phyloP scores from a whole-genome alignment of 2,329 filamentous ascomycete species.

The Aureobasidium sp. region DNA sequence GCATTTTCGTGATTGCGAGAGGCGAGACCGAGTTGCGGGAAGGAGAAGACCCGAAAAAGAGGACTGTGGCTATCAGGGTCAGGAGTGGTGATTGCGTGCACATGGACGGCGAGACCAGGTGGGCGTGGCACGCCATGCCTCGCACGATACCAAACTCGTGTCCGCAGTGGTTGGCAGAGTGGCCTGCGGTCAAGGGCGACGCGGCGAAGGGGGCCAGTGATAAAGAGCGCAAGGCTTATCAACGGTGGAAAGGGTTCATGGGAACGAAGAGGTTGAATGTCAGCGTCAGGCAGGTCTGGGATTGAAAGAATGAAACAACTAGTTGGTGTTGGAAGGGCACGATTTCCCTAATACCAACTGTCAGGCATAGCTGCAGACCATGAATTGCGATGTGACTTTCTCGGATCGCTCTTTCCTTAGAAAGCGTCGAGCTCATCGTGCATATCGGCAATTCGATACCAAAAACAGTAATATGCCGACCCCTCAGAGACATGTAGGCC shows the following conservation, averaged over 20 bases:
- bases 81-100: constrained; percentile 17
- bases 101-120: constrained; percentile 18
- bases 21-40: constrained; percentile 8
- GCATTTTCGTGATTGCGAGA: constrained; percentile 18
- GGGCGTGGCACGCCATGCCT: constrained; percentile 21
- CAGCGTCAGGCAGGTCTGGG: constrained; percentile 36
- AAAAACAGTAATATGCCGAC: not conserved
- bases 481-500: not conserved
- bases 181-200: constrained; percentile 28
- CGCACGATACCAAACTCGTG: constrained; percentile 17
- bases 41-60: constrained; percentile 23
- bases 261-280: constrained; percentile 35
- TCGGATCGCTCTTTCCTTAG: not conserved
- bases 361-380: not conserved
- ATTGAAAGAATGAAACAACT: constrained; percentile 19
- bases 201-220: constrained; percentile 19
- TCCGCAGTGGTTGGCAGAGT: constrained; percentile 16
- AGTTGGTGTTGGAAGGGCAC: not conserved
- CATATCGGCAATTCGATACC: not conserved
- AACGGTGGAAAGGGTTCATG: constrained; percentile 36
- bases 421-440: not conserved
- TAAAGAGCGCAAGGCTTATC: constrained; percentile 25
- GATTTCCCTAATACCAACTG: too few species aligned
- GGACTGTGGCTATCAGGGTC: constrained; percentile 17
- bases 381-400: not conserved